These are phyloP conservation scores for Macroventuria anomochaeta DNA, from an alignment of 2,329 filamentous ascomycete species.

Conservation along the genomic window DNA sequence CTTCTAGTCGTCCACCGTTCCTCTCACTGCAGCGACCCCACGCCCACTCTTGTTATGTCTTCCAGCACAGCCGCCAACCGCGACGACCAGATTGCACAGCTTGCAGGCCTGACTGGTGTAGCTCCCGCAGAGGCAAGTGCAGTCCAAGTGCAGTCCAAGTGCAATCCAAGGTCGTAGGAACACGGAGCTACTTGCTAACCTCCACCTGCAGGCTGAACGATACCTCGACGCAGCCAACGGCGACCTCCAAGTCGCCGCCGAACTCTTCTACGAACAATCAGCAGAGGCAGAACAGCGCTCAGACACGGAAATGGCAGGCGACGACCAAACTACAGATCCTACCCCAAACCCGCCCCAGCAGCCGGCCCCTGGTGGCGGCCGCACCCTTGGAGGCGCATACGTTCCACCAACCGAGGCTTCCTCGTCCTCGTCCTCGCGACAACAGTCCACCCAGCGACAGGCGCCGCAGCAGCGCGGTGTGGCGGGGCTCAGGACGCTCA, in stretches of 20 bases:
- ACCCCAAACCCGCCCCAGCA: conserved; percentile 30
- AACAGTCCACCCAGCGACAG: conserved; percentile 31
- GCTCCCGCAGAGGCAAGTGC: conserved; percentile 40
- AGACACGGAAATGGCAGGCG: conserved; percentile 46
- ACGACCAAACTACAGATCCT: conserved; percentile 33
- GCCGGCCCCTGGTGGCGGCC: conserved; percentile 41
- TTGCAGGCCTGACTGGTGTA: conserved; percentile 45
- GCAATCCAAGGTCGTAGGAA: conserved; percentile 41
- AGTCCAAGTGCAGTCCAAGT: too few relatives aligned
- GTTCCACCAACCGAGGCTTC: conserved; percentile 38
- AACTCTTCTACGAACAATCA: conserved; percentile 53
- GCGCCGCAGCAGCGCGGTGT: conserved; percentile 33
- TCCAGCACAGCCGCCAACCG: conserved; percentile 36
- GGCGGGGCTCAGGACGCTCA: conserved; percentile 51
- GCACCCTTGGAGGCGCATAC: conserved; percentile 47
- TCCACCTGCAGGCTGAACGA: conserved; percentile 51
- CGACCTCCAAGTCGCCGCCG: conserved; percentile 54
- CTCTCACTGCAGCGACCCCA: not conserved
- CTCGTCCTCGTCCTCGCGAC: conserved; percentile 37
- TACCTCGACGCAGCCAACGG: conserved; percentile 54
- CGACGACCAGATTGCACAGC: conserved; percentile 47
- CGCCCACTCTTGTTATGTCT: conserved; percentile 35
- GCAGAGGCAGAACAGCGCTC: conserved; percentile 30
- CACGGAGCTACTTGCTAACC: conserved; percentile 34
- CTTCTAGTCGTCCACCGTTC: conserved; percentile 4